Evolutionary conservation across 2,329 filamentous ascomycete species (phyloP).

Genomic region (Sporothrix sp.): DNA sequence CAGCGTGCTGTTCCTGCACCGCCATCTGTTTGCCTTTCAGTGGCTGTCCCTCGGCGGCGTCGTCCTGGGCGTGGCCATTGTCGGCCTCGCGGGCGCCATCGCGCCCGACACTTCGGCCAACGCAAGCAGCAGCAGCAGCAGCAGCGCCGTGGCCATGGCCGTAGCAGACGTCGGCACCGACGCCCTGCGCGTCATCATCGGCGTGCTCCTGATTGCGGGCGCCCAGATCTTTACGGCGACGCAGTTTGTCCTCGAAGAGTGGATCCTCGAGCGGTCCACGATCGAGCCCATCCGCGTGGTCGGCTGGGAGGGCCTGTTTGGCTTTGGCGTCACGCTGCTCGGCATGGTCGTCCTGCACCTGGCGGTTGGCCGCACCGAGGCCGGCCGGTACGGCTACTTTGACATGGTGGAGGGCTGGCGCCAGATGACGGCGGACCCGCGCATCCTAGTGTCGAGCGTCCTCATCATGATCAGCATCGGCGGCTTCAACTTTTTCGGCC

Average conservation of each 20-base stretch:
- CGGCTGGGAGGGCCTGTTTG: slow-evolving; percentile 93
- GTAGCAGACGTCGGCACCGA: slow-evolving; percentile 33
- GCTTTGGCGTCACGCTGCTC: slow-evolving; percentile 67
- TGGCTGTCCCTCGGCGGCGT: slow-evolving; percentile 85
- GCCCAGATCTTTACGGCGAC: slow-evolving; percentile 95
- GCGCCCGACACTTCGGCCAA: slow-evolving; percentile 53
- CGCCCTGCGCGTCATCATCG: slow-evolving; percentile 62
- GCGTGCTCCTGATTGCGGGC: slow-evolving; percentile 81
- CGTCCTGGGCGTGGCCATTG: slow-evolving; percentile 76
- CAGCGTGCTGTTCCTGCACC: slow-evolving; percentile 79
- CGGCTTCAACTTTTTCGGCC: slow-evolving; percentile 98
- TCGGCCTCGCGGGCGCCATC: slow-evolving; percentile 80
- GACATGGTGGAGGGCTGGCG: slow-evolving; percentile 79
- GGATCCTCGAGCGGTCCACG: slow-evolving; percentile 59
- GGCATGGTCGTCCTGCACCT: slow-evolving; percentile 75
- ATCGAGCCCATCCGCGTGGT: slow-evolving; percentile 82
- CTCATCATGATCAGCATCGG: slow-evolving; percentile 97
- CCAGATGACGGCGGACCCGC: slow-evolving; percentile 62
- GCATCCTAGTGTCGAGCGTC: slow-evolving; percentile 67
- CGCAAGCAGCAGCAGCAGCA: slow-evolving; percentile 8
- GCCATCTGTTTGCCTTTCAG: slow-evolving; percentile 75
- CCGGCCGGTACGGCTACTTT: slow-evolving; percentile 74
- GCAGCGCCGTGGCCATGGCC: no score
- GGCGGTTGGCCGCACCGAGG: slow-evolving; percentile 61
- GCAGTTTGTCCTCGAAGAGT: slow-evolving; percentile 94